Evolutionary conservation across 2,329 filamentous ascomycete species (phyloP), one percentile per base, ranked within the genome.

Genomic region (Fusarium neocosmosporiellum): DNA sequence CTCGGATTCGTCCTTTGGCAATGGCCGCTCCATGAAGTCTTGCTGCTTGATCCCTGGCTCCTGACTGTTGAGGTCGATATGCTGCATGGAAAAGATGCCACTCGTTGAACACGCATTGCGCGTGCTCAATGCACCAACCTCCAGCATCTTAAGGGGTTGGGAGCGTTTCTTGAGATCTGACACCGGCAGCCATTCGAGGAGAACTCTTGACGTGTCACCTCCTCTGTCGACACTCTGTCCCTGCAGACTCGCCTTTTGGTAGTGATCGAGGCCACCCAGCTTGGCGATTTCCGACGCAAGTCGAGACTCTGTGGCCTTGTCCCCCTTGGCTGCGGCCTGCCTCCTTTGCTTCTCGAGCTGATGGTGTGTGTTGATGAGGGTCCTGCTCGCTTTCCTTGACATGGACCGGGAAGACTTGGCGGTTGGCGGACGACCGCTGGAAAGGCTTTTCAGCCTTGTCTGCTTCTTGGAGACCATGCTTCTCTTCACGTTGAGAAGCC

Each of bases 11-110:
- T 87, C 81, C 7, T 79, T 80, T 0, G 96, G 96, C 4, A 96
- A 81, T 0, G 95, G 93, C 29, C 95, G 88, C 74, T 94, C 84
- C 95, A 99, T 98, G 78, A 99, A 98, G 81, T 99, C 94, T 80
- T 98, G 94, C 81, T 97, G 91, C 65, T 91, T 80, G 73, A 99
- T 99, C 0, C 90, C 91, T 1, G 92, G 86, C 54, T 91, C 92
- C 79, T 97, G 94, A 67, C 95, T 96, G 82, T 97, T 93, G 64
- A 99, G 84, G 79, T 99, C 96, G 80, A 99, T 98, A 72, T 95
- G 90, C 69, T 91, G 89, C 76, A 97, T 90, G 37, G 93, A 86
- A 76, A 98, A 93, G 48, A 88, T 80, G 8, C 86, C 86, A 69
- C 92, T 93, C 68, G 86, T 89, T 1, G 95, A 96, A 81, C 95